These are phyloP conservation scores for Lachnellula cervina DNA, from an alignment of 2,329 filamentous ascomycete genomes.

Conservation along the genomic window DNA sequence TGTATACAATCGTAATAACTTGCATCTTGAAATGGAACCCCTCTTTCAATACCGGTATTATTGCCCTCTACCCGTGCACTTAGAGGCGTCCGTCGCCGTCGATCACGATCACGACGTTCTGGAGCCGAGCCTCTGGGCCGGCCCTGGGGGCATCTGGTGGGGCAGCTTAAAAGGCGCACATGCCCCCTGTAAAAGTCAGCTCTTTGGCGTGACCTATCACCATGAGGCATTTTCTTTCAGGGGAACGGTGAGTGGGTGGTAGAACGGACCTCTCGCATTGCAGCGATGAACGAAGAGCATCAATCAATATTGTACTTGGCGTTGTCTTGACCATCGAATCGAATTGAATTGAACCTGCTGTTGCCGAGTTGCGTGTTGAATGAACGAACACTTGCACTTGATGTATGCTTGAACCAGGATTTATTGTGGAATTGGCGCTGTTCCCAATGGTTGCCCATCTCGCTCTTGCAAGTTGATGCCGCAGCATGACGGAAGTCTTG, in stretches of 20 bases:
- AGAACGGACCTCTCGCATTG: not conserved
- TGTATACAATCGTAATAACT: not conserved
- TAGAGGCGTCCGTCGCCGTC: too few species aligned
- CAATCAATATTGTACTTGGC: not conserved
- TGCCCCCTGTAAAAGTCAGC: not conserved
- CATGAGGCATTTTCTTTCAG: not conserved
- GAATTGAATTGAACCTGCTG: not conserved
- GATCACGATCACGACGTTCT: conserved; percentile 1
- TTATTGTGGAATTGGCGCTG: not conserved
- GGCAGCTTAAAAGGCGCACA: not conserved
- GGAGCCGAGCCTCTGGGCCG: conserved; percentile 1
- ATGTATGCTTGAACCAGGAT: not conserved
- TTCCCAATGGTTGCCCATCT: not conserved
- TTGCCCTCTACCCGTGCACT: too few species aligned
- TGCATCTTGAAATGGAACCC: not conserved
- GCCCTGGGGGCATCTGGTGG: not conserved
- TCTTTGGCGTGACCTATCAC: not conserved
- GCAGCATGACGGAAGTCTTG: not conserved
- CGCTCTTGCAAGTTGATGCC: not conserved
- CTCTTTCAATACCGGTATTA: not conserved
- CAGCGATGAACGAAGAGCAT: not conserved
- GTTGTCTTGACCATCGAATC: not conserved
- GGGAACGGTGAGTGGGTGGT: not conserved
- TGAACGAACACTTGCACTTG: not conserved
- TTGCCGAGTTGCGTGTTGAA: not conserved